These are phyloP conservation scores for Viridothelium virens DNA, from an alignment of 495 filamentous ascomycete genomes.

Conservation along the genomic window DNA sequence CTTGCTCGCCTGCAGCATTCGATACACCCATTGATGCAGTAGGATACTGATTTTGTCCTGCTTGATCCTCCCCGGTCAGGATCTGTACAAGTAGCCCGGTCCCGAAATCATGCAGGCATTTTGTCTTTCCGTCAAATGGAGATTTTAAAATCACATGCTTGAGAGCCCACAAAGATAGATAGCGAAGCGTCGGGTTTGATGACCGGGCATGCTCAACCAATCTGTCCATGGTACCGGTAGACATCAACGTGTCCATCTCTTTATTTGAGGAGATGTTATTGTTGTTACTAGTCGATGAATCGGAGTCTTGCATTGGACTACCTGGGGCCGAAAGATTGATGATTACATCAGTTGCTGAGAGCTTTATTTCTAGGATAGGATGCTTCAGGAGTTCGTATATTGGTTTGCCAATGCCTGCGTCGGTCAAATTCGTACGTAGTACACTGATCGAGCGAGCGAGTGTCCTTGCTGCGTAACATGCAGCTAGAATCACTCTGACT, in stretches of 20 bases:
- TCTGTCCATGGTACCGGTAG: conserved; percentile 65
- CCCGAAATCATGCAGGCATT: conserved; percentile 65
- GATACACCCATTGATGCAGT: conserved; percentile 51
- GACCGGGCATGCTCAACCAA: conserved; percentile 81
- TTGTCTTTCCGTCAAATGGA: conserved; percentile 60
- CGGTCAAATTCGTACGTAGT: conserved; percentile 76
- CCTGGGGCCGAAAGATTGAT: conserved; percentile 79
- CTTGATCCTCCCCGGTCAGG: conserved; percentile 22
- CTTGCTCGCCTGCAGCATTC: conserved; percentile 58
- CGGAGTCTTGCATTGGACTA: conserved; percentile 71
- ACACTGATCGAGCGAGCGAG: conserved; percentile 77
- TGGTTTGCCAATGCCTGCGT: conserved; percentile 71
- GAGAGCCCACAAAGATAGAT: conserved; percentile 84
- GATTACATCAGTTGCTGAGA: conserved; percentile 71
- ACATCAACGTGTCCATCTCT: conserved; percentile 54
- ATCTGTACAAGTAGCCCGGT: conserved; percentile 63
- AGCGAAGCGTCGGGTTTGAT: conserved; percentile 57
- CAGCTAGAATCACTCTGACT: conserved; percentile 66
- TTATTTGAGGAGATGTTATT: conserved; percentile 7
- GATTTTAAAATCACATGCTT: conserved; percentile 74
- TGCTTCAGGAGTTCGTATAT: conserved; percentile 70
- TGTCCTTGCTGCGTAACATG: conserved; percentile 68
- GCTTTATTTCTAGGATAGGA: conserved; percentile 69
- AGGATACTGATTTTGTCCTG: conserved; percentile 17
- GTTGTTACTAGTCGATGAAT: conserved; percentile 41